Base-by-base conservation (phyloP, 768 basidiomycete genomes). In the Pleurotus tuoliensis region DNA sequence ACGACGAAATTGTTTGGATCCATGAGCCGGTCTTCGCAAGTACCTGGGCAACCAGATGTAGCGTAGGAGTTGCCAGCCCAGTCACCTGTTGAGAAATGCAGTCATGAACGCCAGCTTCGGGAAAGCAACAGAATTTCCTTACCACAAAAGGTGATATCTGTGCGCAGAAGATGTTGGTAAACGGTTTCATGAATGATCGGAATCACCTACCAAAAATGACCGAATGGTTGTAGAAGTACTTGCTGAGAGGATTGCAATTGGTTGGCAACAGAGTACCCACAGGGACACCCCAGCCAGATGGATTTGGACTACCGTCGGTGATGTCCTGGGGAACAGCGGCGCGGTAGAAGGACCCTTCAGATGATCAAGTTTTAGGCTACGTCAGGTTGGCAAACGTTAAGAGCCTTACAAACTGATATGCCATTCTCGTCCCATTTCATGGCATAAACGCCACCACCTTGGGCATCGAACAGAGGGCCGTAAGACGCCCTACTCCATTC, bases 121-220 rank as follows among this genome's bases (percentile, higher is more conserved):
- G 11, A 44, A 5, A 4, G n/a, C 44, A 50, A 20, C 51, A 50
- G 7, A 16, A 55, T 55, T 56, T 51, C 56, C 77, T 65, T 66
- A 85, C 89, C 90, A 63, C 90, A 92, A 62, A 91, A 88, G 2
- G 90, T 92, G 61, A 91, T 90, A 66, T 92, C 89, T 91, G 43
- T 41, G 45, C 50, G 37, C 12, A 16, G n/a, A 18, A 18, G 55
- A 18, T 55, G 50, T n/a, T 20, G 9, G 6, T 34, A 37, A 44
- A 44, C 44, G 22, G 46, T 4, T 11, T 59, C 78, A 74, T 76
- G 55, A 16, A 48, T 43, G 24, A 47, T 49, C 53, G 9, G 16
- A 40, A 57, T 39, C 40, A 70, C 87, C 54, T 48, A 88, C 89
- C 88, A 57, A 92, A 89, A 45, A 92, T 64, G 51, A 92, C 85